A percentile compares a stretch with the other conserved stretches of the same genome.
phyloP scores from a whole-genome alignment of 2,329 filamentous ascomycete genomes.

The Talaromyces amestolkiae region DNA sequence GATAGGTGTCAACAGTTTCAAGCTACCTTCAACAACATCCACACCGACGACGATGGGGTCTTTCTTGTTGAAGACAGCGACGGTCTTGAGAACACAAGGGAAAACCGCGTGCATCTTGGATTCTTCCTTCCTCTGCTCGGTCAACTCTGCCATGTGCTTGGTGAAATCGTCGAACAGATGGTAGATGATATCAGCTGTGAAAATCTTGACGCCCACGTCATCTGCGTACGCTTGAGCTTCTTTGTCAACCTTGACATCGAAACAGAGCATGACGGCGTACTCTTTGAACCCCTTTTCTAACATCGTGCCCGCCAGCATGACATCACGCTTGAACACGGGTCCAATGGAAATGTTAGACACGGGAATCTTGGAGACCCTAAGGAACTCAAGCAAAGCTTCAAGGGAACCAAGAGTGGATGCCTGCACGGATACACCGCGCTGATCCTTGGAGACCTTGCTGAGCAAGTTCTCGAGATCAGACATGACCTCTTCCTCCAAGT shows the following conservation, averaged over 20 bases:
- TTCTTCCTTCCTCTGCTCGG: conserved; percentile 93
- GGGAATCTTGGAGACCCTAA: conserved; percentile 93
- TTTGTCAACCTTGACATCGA: conserved; percentile 99
- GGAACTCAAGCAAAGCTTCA: conserved; percentile 92
- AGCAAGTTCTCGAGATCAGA: conserved; percentile 88
- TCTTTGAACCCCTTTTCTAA: conserved; percentile 84
- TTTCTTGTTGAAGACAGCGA: conserved; percentile 98
- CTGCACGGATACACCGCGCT: conserved; percentile 93
- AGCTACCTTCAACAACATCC: conserved; percentile 86
- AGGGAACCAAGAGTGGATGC: conserved; percentile 96
- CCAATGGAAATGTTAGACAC: conserved; percentile 97
- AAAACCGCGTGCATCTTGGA: conserved; percentile 94
- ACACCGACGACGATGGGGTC: conserved; percentile 92
- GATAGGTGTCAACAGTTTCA: conserved; percentile 85
- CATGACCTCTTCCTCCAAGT: conserved; percentile 95
- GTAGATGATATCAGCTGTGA: conserved; percentile 98
- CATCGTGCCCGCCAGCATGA: conserved; percentile 93
- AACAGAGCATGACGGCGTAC: conserved; percentile 98
- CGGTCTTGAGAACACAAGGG: conserved; percentile 84
- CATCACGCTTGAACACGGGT: conserved; percentile 95
- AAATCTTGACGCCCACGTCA: conserved; percentile 93
- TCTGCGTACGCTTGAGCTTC: conserved; percentile 89
- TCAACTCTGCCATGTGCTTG: conserved; percentile 83
- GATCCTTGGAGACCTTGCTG: conserved; percentile 84
- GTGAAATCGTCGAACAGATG: conserved; percentile 97